These are phyloP conservation scores for Metschnikowia peoriensis DNA, from an alignment of 805 yeast genomes.

Conservation along the genomic window DNA sequence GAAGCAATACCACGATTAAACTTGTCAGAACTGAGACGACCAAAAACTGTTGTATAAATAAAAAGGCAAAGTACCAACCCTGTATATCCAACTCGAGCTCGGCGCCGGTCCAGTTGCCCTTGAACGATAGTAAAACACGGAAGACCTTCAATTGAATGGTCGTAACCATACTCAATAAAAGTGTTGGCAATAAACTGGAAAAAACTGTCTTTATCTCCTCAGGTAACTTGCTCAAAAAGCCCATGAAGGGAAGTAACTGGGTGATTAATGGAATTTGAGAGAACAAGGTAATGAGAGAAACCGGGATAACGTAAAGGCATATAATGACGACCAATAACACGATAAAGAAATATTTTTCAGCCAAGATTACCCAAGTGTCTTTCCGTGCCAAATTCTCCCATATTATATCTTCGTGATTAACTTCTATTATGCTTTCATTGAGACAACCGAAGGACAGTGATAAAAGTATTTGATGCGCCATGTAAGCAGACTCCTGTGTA, in stretches of 20 bases:
- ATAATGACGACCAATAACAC: conserved; percentile 46
- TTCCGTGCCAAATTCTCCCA: conserved; percentile 61
- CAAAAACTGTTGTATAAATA: conserved; percentile 78
- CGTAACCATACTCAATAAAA: conserved; percentile 61
- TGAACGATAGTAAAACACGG: conserved; percentile 50
- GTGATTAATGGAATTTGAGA: conserved; percentile 71
- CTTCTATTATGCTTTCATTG: conserved; percentile 46
- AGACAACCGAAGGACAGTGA: conserved; percentile 40
- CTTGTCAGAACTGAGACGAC: conserved; percentile 87
- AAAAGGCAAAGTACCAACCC: conserved; percentile 71
- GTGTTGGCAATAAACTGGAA: conserved; percentile 65
- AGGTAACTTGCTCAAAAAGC: conserved; percentile 57
- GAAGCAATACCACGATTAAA: conserved; percentile 58
- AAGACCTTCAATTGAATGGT: conserved; percentile 60
- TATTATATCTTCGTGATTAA: conserved; percentile 64
- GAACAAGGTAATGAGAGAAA: conserved; percentile 72
- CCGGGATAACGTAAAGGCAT: conserved; percentile 73
- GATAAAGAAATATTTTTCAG: conserved; percentile 45
- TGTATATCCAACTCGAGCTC: conserved; percentile 71
- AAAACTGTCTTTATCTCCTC: conserved; percentile 49
- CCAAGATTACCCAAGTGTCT: conserved; percentile 33
- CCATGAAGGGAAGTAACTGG: conserved; percentile 56
- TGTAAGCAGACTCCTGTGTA: conserved; percentile 54
- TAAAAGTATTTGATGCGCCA: conserved; percentile 59
- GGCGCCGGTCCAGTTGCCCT: conserved; percentile 60